Conservation (phyloP, 345 rosid genomes). For the Gossypium longicalyx region DNA sequence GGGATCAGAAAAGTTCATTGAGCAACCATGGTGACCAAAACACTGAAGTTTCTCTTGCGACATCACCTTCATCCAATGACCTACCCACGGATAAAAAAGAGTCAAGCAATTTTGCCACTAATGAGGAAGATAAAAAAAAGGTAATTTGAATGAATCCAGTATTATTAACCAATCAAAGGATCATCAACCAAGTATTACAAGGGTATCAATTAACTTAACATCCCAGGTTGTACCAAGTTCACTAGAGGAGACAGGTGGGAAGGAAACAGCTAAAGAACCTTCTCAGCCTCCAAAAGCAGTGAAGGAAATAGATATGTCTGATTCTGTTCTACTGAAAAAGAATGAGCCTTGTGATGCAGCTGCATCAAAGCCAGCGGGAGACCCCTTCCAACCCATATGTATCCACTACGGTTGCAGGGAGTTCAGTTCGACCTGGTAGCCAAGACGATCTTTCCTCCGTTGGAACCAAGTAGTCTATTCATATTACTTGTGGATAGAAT, state of each 20-base stretch:
- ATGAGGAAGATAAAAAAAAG: constrained; percentile 29
- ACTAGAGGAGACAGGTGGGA: constrained; percentile 28
- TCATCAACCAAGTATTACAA: constrained; percentile 17
- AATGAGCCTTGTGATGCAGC: constrained; percentile 33
- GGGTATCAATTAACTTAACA: constrained; percentile 22
- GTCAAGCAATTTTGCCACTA: constrained; percentile 15
- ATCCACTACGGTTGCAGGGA: constrained; percentile 43
- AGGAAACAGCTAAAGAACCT: constrained; percentile 35
- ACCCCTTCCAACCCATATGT: constrained; percentile 39
- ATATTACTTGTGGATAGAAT: constrained; percentile 11
- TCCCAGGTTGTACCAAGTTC: constrained; percentile 28
- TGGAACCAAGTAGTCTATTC: constrained; percentile 24
- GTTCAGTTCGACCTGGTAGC: constrained; percentile 43
- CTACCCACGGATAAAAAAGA: constrained; percentile 16
- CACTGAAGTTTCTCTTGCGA: constrained; percentile 32
- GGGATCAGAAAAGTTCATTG: constrained; percentile 28
- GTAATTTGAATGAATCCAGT: constrained; percentile 34
- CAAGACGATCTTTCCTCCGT: constrained; percentile 33
- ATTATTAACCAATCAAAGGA: constrained; percentile 24
- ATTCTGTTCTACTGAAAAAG: constrained; percentile 31
- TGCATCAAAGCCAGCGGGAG: constrained; percentile 30
- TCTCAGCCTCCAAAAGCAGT: constrained; percentile 26
- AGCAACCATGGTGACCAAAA: constrained; percentile 31
- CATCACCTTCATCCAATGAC: constrained; percentile 26
- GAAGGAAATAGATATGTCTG: constrained; percentile 38